These are phyloP conservation scores for Spergularia azorica DNA, from an alignment of 179 eudicot species.

Conservation along the genomic window DNA sequence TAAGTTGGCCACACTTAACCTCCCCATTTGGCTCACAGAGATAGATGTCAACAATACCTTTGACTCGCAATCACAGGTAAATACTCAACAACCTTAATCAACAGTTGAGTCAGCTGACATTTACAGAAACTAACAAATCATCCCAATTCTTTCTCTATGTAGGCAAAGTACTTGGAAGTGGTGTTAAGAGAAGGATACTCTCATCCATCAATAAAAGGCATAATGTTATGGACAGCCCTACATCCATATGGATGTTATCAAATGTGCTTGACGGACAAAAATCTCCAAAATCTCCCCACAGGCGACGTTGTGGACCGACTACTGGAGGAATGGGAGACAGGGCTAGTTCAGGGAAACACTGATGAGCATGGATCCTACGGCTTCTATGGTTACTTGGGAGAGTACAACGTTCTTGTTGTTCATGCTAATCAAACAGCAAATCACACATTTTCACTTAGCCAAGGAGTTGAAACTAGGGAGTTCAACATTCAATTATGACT, in stretches of 20 bases:
- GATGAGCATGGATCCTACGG: constrained; percentile 60
- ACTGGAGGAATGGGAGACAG: constrained; percentile 71
- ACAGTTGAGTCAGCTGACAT: background rate
- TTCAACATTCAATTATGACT: constrained; percentile 51
- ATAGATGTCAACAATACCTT: constrained; percentile 56
- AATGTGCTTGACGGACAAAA: constrained; percentile 77
- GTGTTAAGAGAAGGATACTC: constrained; percentile 75
- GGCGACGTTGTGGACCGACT: constrained; percentile 73
- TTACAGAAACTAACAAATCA: too few relatives aligned
- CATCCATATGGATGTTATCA: constrained; percentile 69
- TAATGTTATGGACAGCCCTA: constrained; percentile 83
- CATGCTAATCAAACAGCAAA: constrained; percentile 38
- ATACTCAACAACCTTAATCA: background rate
- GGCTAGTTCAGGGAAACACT: constrained; percentile 40
- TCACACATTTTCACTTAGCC: constrained; percentile 54
- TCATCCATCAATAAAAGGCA: constrained; percentile 70
- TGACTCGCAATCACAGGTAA: constrained; percentile 61
- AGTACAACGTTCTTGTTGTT: constrained; percentile 44
- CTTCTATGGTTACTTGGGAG: constrained; percentile 73
- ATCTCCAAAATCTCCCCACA: constrained; percentile 62
- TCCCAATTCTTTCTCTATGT: background rate
- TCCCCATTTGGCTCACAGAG: constrained; percentile 91
- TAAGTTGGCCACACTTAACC: constrained; percentile 65
- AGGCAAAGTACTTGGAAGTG: constrained; percentile 65
- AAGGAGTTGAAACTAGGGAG: constrained; percentile 66